phyloP scores from a whole-genome alignment of 2,329 filamentous ascomycete species.

The Pseudocercospora cruenta region DNA sequence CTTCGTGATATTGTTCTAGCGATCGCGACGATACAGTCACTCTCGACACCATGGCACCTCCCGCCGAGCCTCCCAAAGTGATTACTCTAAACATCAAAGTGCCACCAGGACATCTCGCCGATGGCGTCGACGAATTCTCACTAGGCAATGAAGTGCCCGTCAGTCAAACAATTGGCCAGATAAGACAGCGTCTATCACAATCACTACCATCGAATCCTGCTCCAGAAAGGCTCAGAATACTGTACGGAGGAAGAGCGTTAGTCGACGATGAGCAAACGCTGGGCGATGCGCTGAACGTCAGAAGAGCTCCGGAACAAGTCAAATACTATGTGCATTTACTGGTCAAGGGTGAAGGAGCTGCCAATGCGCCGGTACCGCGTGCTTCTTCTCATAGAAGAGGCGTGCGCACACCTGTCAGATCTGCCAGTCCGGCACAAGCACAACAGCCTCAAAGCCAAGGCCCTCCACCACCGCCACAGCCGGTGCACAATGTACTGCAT shows the following conservation, averaged over 20 bases:
- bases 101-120: constrained; percentile 36
- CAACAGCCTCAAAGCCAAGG: not conserved
- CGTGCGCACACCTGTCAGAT: constrained; percentile 16
- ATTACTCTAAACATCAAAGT: constrained; percentile 40
- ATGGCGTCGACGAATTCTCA: constrained; percentile 33
- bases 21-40: not conserved
- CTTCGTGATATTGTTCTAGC: no score
- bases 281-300: constrained; percentile 53
- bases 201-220: constrained; percentile 52
- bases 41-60: constrained; percentile 31
- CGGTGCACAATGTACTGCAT: not conserved
- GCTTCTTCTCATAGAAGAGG: constrained; percentile 14
- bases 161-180: constrained; percentile 51
- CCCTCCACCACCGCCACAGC: constrained; percentile 14
- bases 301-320: constrained; percentile 49
- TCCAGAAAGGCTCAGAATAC: constrained; percentile 57
- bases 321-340: constrained; percentile 42
- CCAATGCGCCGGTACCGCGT: constrained; percentile 18
- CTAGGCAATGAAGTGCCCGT: constrained; percentile 32
- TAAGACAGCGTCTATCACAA: constrained; percentile 58
- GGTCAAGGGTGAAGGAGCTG: constrained; percentile 32
- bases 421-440: constrained; percentile 19
- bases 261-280: constrained; percentile 54
- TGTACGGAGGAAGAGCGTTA: constrained; percentile 61
- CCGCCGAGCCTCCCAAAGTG: constrained; percentile 32